Evolutionary conservation across 2,329 filamentous ascomycete genomes (phyloP).

Genomic region (Coniochaeta sp.): DNA sequence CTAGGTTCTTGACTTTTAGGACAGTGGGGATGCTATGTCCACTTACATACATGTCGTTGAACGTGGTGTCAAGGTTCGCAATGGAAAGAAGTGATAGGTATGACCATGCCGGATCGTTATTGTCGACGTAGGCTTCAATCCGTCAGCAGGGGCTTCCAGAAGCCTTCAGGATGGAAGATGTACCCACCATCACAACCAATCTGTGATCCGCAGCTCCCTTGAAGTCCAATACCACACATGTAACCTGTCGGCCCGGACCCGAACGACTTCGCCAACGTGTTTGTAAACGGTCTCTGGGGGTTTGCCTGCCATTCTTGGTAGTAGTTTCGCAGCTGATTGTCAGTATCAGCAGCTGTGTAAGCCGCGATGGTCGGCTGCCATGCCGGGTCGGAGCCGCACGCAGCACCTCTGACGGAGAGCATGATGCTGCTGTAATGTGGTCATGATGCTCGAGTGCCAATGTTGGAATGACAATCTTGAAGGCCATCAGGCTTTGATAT

Average conservation of each 20-base stretch:
- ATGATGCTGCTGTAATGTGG: neutral
- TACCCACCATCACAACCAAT: neutral
- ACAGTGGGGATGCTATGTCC: neutral
- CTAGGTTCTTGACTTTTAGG: neutral
- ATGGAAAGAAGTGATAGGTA: neutral
- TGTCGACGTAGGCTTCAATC: neutral
- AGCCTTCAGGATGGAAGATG: neutral
- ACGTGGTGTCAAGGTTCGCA: neutral
- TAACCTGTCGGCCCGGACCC: constrained; percentile 1
- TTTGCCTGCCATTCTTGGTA: neutral
- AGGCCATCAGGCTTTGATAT: neutral
- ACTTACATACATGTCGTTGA: constrained; percentile 5
- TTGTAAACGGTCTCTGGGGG: neutral
- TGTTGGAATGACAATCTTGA: neutral
- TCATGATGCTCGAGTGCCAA: neutral
- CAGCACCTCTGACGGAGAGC: neutral
- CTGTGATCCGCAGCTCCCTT: neutral
- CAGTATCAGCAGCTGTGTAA: neutral
- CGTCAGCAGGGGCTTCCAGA: neutral
- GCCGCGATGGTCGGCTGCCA: neutral
- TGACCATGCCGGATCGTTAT: neutral
- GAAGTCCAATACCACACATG: constrained; percentile 2
- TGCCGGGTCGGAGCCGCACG: constrained; percentile 1
- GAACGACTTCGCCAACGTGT: neutral
- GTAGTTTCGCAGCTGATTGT: constrained; percentile 2